A percentile compares a stretch with the other conserved stretches of the same genome.
Conservation (phyloP, 768 basidiomycete genomes). For the Scleroderma bovista region DNA sequence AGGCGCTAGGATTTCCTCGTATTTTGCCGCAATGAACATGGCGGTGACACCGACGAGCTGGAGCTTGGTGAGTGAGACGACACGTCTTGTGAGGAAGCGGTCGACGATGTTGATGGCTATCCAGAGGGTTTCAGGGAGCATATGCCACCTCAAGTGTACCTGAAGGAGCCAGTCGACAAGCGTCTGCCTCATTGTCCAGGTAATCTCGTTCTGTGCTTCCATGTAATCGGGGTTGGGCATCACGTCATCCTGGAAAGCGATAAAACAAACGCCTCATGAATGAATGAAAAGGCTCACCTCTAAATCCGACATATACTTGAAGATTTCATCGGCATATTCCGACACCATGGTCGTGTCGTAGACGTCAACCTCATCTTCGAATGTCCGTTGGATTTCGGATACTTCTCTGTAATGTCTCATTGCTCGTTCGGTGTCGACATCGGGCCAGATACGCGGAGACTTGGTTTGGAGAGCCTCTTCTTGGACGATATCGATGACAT, state of each 20-base stretch:
- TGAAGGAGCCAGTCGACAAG: constrained; percentile 98
- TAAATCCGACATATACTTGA: constrained; percentile 89
- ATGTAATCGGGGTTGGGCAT: constrained; percentile 96
- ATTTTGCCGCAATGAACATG: constrained; percentile 98
- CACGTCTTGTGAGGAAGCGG: constrained; percentile 83
- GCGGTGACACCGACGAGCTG: constrained; percentile 98
- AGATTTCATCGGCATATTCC: constrained; percentile 98
- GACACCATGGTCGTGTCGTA: constrained; percentile 90
- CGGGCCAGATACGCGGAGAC: constrained; percentile 64
- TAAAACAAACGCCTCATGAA: constrained; percentile 14
- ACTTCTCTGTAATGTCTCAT: constrained; percentile 57
- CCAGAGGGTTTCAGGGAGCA: constrained; percentile 99
- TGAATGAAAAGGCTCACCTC: constrained; percentile 53
- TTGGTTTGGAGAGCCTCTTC: constrained; percentile 35
- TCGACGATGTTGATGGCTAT: constrained; percentile 97
- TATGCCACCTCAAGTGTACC: constrained; percentile 96
- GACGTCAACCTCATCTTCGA: constrained; percentile 67
- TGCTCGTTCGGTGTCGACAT: constrained; percentile 57
- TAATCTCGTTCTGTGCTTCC: constrained; percentile 87
- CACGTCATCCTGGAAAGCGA: constrained; percentile 53
- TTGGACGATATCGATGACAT: constrained; percentile 39
- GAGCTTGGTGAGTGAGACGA: constrained; percentile 84
- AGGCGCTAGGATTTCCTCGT: constrained; percentile 97
- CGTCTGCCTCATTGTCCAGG: constrained; percentile 92
- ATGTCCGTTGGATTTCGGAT: constrained; percentile 52